Base-by-base conservation (phyloP, 768 basidiomycete genomes). In the Favolaschia claudopus region DNA sequence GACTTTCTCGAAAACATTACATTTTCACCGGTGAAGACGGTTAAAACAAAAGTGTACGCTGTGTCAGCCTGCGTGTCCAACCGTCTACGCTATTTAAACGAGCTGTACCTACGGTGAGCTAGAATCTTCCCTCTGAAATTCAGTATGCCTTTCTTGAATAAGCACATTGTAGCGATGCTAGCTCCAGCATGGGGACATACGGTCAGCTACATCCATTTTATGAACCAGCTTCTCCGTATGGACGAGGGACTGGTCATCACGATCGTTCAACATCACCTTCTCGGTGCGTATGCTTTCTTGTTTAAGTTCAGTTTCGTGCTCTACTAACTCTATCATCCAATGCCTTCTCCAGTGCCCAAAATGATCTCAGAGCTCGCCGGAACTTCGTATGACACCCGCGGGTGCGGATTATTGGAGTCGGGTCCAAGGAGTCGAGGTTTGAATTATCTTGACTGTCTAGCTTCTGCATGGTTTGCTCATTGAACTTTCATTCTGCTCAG, bases 141-240 rank as follows among this genome's bases (percentile, higher is more conserved):
- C n/a, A n/a, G n/a, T n/a, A 42, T 42, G 40, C 24, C 40, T 9
- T 27, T 19, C n/a, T n/a, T n/a, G n/a, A n/a, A n/a, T 14, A 22
- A 45, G 15, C 55, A 57, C 39, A 57, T 49, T 31, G 47, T 27
- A 8, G 39, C 47, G 25, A 17, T 49, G 38, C 46, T 57, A 20
- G 19, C 32, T 12, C 55, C 55, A 2, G 20, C 47, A 9, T 57
- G 55, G 55, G 55, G 55, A 7, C 55, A 57, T 24, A 40, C 37
- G 6, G 24, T 50, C 14, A 40, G 47, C 31, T 57, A 57, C 29
- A 14, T 57, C 19, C 38, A 49, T 13, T 1, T 39, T 4, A 31
- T 37, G 14, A 31, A 13, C 4, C 55, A 57, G 28, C 46, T 57
- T 27, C 27, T 57, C 6, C 24, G 33, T 0, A 8, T 15, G 39